These are phyloP conservation scores for Arthrocladium fulminans DNA, from an alignment of 2,329 filamentous ascomycete species.

Conservation along the genomic window DNA sequence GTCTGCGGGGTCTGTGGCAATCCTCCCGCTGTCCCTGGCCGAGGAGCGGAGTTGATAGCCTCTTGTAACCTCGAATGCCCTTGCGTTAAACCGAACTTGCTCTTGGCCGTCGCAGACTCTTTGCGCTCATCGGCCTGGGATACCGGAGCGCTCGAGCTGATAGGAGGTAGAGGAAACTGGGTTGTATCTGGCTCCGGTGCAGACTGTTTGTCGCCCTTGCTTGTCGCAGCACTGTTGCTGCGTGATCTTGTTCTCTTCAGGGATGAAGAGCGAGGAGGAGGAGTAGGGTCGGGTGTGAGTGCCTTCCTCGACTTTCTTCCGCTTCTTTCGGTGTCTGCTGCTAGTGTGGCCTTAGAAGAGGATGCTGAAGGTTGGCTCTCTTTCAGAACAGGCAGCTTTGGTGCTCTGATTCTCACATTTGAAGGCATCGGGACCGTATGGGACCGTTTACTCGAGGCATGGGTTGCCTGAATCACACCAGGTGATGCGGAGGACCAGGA, in stretches of 20 bases:
- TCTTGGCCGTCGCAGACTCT: neutral
- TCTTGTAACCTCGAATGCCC: constrained; percentile 9
- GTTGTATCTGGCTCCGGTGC: neutral
- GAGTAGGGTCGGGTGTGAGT: constrained; percentile 17
- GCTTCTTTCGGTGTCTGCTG: neutral
- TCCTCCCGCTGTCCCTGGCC: neutral
- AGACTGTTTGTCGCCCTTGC: neutral
- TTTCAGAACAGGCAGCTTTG: constrained; percentile 15
- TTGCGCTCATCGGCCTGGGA: neutral
- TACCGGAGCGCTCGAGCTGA: neutral
- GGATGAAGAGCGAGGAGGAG: constrained; percentile 23
- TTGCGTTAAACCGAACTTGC: neutral
- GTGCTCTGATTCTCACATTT: constrained; percentile 14
- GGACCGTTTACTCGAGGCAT: constrained; percentile 11
- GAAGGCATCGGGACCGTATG: constrained; percentile 16
- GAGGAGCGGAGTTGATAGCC: neutral
- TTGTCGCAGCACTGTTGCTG: constrained; percentile 14
- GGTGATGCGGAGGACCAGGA: constrained; percentile 43
- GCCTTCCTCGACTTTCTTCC: constrained; percentile 3
- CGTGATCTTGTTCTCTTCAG: constrained; percentile 16
- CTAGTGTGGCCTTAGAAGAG: constrained; percentile 6
- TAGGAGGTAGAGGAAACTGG: neutral
- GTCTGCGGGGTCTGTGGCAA: neutral
- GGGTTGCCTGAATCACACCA: constrained; percentile 29
- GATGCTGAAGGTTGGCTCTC: constrained; percentile 11